Base-by-base conservation (phyloP, 2,329 filamentous ascomycete species). In the Scedosporium apiospermum region DNA sequence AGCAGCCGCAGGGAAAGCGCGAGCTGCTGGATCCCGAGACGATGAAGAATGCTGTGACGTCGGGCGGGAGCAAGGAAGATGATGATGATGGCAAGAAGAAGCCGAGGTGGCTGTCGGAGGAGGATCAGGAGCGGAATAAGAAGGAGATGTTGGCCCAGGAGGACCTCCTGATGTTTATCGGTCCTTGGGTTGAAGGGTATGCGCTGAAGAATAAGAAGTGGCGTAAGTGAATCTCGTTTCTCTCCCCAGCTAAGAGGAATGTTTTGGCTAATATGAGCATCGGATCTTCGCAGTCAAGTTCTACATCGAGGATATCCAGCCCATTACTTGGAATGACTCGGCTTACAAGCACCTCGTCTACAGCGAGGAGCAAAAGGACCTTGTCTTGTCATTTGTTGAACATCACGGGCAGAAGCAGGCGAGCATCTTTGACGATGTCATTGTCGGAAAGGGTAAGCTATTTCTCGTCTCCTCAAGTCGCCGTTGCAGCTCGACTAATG, bases 331-430 rank as follows among this genome's bases (percentile, higher is more conserved):
- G 78, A 80, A 81, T 65, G 73, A 75, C 63, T 67, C 73, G 6
- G 78, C 78, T 0, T 81, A 74, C 65, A 73, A 75, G 2, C 76
- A 80, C 53, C 71, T 81, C 4, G 78, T 81, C 3, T 79, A 79
- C 65, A 74, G 77, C 51, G 74, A 78, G 34, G 72, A 78, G 63
- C 76, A 79, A 42, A 81, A 81, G 66, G 76, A 79, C 38, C 65
- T 80, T 6, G 72, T 81, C 1, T 68, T 79, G 16, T 78, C 78
- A 1, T 80, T 80, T 67, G 78, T 80, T 3, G 75, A 80, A 64
- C 78, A 74, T 65, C 78, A 81, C 65, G 66, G 70, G 34, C 26
- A 44, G 57, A 65, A 64, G 42, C 60, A 60, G 18, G 49, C 62
- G 3, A 55, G 51, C 26, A 65, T 66, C 41, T 67, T 75, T 65